Evolutionary conservation across 2,329 filamentous ascomycete species (phyloP), one percentile per base, ranked within the genome.

Genomic region (Colletotrichum spinosum): DNA sequence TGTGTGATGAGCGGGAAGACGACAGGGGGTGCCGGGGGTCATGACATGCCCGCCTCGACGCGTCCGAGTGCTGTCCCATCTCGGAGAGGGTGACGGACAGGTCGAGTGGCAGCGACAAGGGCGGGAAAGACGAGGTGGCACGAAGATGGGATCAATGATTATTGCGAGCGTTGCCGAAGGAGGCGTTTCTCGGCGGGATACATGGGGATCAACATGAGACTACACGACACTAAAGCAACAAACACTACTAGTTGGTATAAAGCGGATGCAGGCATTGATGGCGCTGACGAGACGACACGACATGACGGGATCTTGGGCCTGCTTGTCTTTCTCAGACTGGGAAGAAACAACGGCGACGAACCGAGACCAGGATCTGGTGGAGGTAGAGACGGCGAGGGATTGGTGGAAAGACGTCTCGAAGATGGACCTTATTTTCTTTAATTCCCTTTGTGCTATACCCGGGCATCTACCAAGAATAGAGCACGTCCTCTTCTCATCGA

Each of bases 391-490:
- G 25, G 34, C 15, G 15, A 37, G 33, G 35, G 42, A 33, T 25
- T 33, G 44, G 9, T 53, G 17, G 15, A 44, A 48, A 13, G 25
- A 44, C n/a, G 13, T 42, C 44, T 25, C 25, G 25, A 25, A 25
- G 25, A 25, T 25, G 25, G 25, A 25, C 25, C 3, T 58, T 52
- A 57, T 62, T 41, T 42, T 51, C 13, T 38, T 50, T 53, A 57
- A 12, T 62, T 57, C 48, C 37, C 33, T 52, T n/a, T 65, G 58
- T 65, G 57, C 53, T 62, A 65, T 65, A 65, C 62, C 62, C 62
- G 25, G 25, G 58, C 52, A 62, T 53, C 17, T 53, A 65, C 41
- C 62, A 62, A 62, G 52, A 62, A 65, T 57, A 62, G 58, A 65
- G 33, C 46, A 34, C 17, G 42, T 60, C 44, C 52, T 44, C 25